Evolutionary conservation across 2,329 filamentous ascomycete species (phyloP).

Genomic region (Diplodia intermedia): DNA sequence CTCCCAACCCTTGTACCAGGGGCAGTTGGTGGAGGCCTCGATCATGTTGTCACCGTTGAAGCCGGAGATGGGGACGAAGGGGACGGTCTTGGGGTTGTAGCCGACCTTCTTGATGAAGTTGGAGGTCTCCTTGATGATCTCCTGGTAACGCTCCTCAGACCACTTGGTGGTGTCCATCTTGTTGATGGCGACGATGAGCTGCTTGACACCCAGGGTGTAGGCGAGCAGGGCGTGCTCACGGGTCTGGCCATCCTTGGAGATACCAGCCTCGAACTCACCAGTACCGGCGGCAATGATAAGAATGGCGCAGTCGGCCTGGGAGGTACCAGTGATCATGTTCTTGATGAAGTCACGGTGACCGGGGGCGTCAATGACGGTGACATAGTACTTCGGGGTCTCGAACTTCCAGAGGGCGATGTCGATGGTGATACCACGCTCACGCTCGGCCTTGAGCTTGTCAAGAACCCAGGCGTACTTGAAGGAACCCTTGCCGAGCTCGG

Average conservation of each 20-base stretch:
- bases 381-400: slow-evolving; percentile 97
- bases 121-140: slow-evolving; percentile 99
- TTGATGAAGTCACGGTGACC: slow-evolving; percentile 99
- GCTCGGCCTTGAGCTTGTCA: slow-evolving; percentile 99
- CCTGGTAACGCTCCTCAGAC: slow-evolving; percentile 93
- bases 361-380: slow-evolving; percentile 98
- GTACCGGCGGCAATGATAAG: slow-evolving; percentile 99
- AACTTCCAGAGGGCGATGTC: slow-evolving; percentile 99
- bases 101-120: slow-evolving; percentile 99
- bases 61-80: slow-evolving; percentile 99
- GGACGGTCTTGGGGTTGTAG: slow-evolving; percentile 98
- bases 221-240: slow-evolving; percentile 99
- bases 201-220: slow-evolving; percentile 99
- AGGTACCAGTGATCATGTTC: slow-evolving; percentile 99
- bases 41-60: slow-evolving; percentile 99
- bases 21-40: slow-evolving; percentile 84
- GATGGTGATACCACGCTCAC: slow-evolving; percentile 99
- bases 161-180: slow-evolving; percentile 99
- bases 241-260: slow-evolving; percentile 99
- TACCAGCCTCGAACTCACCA: slow-evolving; percentile 99
- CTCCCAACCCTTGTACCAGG: slow-evolving; percentile 99
- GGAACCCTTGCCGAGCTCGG: slow-evolving; percentile 99
- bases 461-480: slow-evolving; percentile 99
- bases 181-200: slow-evolving; percentile 99
- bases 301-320: slow-evolving; percentile 99